A percentile compares a stretch with the other conserved stretches of the same genome.
Conservation (phyloP, 2,329 filamentous ascomycete species). For the Penicillium paneum region DNA sequence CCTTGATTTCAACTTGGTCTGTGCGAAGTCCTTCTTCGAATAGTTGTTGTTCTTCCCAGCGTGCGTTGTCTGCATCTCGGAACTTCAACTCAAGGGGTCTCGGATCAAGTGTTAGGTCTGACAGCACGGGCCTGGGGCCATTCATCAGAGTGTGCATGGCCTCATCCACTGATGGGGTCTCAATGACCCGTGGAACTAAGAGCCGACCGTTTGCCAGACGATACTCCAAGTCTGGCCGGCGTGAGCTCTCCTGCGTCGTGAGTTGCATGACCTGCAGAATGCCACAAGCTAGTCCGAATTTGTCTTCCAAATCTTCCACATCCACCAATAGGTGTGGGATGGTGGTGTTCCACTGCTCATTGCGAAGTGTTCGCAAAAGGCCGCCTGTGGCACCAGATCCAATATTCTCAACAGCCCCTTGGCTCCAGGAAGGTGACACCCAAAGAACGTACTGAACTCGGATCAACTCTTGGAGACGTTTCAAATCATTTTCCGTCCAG, state of each 20-base stretch:
- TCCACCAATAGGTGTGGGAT: conserved; percentile 22
- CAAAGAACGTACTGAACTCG: conserved; percentile 20
- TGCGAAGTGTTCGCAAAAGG: conserved; percentile 26
- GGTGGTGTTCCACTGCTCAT: conserved; percentile 20
- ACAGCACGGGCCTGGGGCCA: conserved; percentile 12
- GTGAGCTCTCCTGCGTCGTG: conserved; percentile 11
- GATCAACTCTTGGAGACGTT: conserved; percentile 11
- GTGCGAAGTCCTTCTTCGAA: neutral
- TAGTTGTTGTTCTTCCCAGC: conserved; percentile 11
- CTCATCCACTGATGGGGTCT: conserved; percentile 12
- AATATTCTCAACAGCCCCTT: conserved; percentile 12
- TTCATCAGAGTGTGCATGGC: conserved; percentile 16
- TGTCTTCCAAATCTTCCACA: conserved; percentile 9
- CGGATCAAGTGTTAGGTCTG: conserved; percentile 7
- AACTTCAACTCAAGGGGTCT: conserved; percentile 13
- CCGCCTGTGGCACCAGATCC: conserved; percentile 21
- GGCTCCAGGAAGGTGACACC: conserved; percentile 16
- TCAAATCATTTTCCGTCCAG: conserved; percentile 12
- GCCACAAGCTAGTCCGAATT: conserved; percentile 7
- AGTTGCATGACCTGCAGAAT: conserved; percentile 17
- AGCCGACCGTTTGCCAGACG: conserved; percentile 13
- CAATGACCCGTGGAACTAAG: conserved; percentile 12
- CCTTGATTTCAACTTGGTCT: conserved; percentile 13
- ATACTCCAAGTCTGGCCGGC: conserved; percentile 15
- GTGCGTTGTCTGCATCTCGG: conserved; percentile 3